Percentiles rank a stretch among this genome's conserved stretches.
Evolutionary conservation across 371 early-diverging fungal species (phyloP).

Genomic region (Enterocytospora artemiae): DNA sequence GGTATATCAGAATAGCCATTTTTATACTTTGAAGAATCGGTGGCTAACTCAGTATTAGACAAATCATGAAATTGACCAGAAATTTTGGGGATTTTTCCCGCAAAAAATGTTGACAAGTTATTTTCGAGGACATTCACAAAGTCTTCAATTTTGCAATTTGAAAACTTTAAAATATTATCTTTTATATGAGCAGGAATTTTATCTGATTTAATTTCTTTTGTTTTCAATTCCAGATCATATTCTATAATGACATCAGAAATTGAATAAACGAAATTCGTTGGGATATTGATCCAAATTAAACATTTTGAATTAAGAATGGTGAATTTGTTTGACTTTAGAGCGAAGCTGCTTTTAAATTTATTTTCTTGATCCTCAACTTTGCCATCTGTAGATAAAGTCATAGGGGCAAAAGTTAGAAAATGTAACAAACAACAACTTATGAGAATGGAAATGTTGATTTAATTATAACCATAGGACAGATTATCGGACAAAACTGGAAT

Average conservation of each 20-base stretch:
- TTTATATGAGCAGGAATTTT: slow-evolving; percentile 36
- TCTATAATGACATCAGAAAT: slow-evolving; percentile 28
- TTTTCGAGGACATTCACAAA: slow-evolving; percentile 32
- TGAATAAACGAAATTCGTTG: slow-evolving; percentile 44
- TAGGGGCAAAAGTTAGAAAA: too few relatives aligned
- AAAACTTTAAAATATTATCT: slow-evolving; percentile 31
- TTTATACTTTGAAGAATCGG: slow-evolving; percentile 3
- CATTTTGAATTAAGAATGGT: too few relatives aligned
- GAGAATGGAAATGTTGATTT: too few relatives aligned
- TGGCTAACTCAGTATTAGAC: too few relatives aligned
- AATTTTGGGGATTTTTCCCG: slow-evolving; percentile 41
- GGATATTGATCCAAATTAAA: slow-evolving; percentile 14
- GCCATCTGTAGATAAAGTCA: too few relatives aligned
- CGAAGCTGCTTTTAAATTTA: too few relatives aligned
- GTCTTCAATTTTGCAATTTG: slow-evolving; percentile 19
- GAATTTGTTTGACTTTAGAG: too few relatives aligned
- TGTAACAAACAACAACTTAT: too few relatives aligned
- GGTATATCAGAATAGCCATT: background rate
- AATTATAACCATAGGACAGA: too few relatives aligned
- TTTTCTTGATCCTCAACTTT: too few relatives aligned
- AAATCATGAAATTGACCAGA: background rate
- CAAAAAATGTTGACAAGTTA: slow-evolving; percentile 33
- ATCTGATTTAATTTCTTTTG: slow-evolving; percentile 16
- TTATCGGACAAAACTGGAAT: too few relatives aligned
- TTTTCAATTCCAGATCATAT: slow-evolving; percentile 30